Conservation (phyloP, 78 protist species). For the Blattamonas nauphoetae region DNA sequence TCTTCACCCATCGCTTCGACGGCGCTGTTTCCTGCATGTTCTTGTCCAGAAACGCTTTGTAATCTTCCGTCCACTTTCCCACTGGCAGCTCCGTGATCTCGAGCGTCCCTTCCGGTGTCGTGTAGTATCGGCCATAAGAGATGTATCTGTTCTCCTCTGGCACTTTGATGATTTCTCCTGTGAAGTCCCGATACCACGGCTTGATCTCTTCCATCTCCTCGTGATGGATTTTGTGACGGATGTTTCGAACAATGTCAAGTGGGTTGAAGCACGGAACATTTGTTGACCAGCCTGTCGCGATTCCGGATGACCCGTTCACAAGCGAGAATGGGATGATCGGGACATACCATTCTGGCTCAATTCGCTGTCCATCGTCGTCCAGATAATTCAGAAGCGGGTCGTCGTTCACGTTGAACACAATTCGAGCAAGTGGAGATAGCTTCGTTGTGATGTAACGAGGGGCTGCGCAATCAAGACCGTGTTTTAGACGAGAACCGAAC, state of each 20-base stretch:
- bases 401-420: slow-evolving; percentile 68
- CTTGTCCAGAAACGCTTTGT: slow-evolving; percentile 53
- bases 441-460: slow-evolving; percentile 89
- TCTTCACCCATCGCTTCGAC: not conserved
- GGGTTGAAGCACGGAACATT: slow-evolving; percentile 80
- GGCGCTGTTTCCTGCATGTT: not conserved
- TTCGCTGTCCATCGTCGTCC: slow-evolving; percentile 70
- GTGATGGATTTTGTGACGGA: slow-evolving; percentile 45
- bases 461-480: slow-evolving; percentile 89
- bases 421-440: slow-evolving; percentile 63
- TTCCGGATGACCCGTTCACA: slow-evolving; percentile 90
- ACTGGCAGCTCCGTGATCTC: slow-evolving; percentile 40
- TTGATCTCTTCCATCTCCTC: slow-evolving; percentile 37
- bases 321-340: slow-evolving; percentile 93
- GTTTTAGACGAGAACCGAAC: slow-evolving; percentile 86
- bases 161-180: slow-evolving; percentile 39
- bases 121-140: not conserved
- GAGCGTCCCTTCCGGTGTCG: not conserved
- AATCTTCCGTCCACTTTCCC: slow-evolving; percentile 30
- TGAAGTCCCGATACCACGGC: slow-evolving; percentile 90
- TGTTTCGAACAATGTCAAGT: slow-evolving; percentile 55
- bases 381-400: slow-evolving; percentile 71
- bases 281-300: slow-evolving; percentile 84
- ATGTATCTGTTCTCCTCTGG: not conserved
- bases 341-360: slow-evolving; percentile 81